These are phyloP conservation scores for Corylus americana DNA, from an alignment of 306 rosid genomes.

Conservation along the genomic window DNA sequence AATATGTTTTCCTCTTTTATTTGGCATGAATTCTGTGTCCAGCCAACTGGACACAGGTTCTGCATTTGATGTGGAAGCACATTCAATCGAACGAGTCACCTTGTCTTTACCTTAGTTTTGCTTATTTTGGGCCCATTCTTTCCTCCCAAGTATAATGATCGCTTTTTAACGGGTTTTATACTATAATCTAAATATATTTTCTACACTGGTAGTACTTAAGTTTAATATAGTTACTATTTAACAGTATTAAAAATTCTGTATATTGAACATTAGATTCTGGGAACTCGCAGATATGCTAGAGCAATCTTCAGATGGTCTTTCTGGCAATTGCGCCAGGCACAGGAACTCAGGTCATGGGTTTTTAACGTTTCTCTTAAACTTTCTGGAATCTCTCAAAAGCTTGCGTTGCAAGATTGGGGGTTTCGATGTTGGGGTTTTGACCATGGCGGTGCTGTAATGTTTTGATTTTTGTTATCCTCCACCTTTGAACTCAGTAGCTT, in stretches of 20 bases:
- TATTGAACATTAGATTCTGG: constrained; percentile 73
- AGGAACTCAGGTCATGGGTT: constrained; percentile 61
- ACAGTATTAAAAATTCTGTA: constrained; percentile 43
- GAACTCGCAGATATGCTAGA: constrained; percentile 74
- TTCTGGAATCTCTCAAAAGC: constrained; percentile 54
- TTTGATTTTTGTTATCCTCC: constrained; percentile 51
- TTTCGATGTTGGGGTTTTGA: constrained; percentile 46
- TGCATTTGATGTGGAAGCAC: constrained; percentile 27
- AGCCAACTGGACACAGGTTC: constrained; percentile 20
- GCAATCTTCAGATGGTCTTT: constrained; percentile 62
- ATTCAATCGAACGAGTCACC: constrained; percentile 17
- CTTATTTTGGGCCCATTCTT: constrained; percentile 8
- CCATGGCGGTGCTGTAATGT: constrained; percentile 54
- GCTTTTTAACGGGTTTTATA: constrained; percentile 24
- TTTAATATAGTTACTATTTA: constrained; percentile 39
- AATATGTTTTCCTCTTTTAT: background rate
- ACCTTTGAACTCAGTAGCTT: constrained; percentile 60
- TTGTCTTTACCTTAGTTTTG: constrained; percentile 19
- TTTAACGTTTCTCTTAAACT: constrained; percentile 49
- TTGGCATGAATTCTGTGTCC: constrained; percentile 24
- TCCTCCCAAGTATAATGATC: constrained; percentile 18
- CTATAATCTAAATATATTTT: constrained; percentile 28
- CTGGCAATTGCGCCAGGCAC: constrained; percentile 77
- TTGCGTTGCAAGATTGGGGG: constrained; percentile 54
- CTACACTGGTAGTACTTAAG: constrained; percentile 38